Base-by-base conservation (phyloP, 2,329 filamentous ascomycete species). In the Penicillium sp. region DNA sequence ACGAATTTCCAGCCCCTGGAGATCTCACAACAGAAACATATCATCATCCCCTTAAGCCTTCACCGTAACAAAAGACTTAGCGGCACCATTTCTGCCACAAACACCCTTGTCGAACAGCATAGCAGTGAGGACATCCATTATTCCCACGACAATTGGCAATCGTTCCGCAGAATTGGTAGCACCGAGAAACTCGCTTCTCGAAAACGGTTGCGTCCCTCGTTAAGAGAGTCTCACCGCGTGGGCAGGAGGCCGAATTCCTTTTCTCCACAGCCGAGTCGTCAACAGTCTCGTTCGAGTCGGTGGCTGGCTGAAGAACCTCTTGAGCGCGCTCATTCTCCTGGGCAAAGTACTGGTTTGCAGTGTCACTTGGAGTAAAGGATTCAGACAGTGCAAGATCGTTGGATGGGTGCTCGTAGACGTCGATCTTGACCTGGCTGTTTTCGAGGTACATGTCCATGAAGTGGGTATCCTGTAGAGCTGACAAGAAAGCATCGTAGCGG, bases 371-470 rank as follows among this genome's bases (percentile, higher is more conserved):
- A 31, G 48, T 47, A 43, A 56, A 56, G 1, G 39, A 24, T 16
- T 51, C 29, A n/a, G 54, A 51, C 14, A 51, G 29, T 3, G 54
- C 49, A 37, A 56, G 26, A 2, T 52, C 42, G 22, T 56, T 52
- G 13, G 48, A 47, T 16, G 54, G 54, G 24, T 52, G 22, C 6
- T 42, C 39, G 21, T 52, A 56, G 16, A 56, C 42, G 16, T 56
- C 54, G 39, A 56, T 52, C 48, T 56, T 56, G 11, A 56, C 54
- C 39, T 19, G 54, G 43, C 39, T 42, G 42, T 56, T 39, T 19
- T 52, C 48, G 29, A 56, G 54, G 29, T 52, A 56, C 54, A 56
- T 56, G 8, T 52, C 42, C 48, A 56, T 26, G n/a, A 52, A 56
- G 19, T 56, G 54, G 13, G 48, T 27, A 26, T 56, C 54, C 8